These are phyloP conservation scores for Naganishia onofrii DNA, from an alignment of 768 basidiomycete species.

Conservation along the genomic window DNA sequence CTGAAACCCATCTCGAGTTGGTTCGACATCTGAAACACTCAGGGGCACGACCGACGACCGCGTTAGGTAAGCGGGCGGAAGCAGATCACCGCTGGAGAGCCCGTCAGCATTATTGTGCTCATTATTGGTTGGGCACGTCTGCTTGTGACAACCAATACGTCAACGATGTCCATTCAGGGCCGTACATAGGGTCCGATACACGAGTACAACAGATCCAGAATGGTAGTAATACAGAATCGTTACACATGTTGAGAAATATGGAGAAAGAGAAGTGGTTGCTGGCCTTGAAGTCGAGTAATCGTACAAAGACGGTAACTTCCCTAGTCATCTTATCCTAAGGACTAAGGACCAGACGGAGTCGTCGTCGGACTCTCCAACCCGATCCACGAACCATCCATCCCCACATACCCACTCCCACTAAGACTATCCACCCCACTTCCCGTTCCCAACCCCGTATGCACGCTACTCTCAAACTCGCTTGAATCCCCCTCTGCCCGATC, in stretches of 20 bases:
- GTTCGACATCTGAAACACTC: neutral
- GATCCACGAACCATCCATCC: conserved; percentile 22
- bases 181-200: neutral
- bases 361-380: conserved; percentile 10
- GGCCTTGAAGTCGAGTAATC: too few species aligned
- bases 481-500: conserved; percentile 12
- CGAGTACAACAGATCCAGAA: neutral
- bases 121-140: neutral
- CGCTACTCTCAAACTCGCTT: conserved; percentile 20
- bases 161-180: neutral
- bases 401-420: conserved; percentile 12
- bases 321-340: too few species aligned
- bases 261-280: too few species aligned
- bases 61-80: conserved; percentile 34
- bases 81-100: conserved; percentile 14
- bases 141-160: neutral
- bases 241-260: too few species aligned
- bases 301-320: too few species aligned
- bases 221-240: too few species aligned
- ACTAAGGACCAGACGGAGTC: neutral
- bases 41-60: too few species aligned
- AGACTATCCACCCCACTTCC: conserved; percentile 9
- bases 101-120: neutral
- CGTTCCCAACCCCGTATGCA: conserved; percentile 9
- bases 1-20: neutral